Percentiles rank a stretch among this genome's conserved stretches.
Evolutionary conservation across 495 filamentous ascomycete genomes (phyloP).

Genomic region (Saxophila tyrrhenica): DNA sequence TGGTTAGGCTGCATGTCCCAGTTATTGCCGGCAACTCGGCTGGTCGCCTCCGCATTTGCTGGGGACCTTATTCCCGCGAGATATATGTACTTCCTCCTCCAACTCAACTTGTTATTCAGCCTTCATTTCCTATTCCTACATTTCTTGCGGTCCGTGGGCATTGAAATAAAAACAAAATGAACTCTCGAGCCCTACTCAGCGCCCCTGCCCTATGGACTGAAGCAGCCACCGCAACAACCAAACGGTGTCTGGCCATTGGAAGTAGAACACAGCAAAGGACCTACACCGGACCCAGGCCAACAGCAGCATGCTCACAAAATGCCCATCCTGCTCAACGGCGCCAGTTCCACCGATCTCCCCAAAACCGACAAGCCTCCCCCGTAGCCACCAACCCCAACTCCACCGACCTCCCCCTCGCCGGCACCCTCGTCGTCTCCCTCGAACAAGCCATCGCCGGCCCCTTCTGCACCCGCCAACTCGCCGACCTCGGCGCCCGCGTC

Average conservation of each 20-base stretch:
- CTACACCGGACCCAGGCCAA: neutral
- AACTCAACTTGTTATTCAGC: neutral
- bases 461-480: slow-evolving; percentile 42
- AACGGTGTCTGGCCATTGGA: neutral
- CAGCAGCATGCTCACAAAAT: neutral
- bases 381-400: neutral
- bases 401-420: slow-evolving; percentile 32
- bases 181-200: neutral
- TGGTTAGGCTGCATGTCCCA: no score
- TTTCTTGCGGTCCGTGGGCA: neutral
- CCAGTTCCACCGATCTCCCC: neutral
- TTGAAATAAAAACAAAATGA: neutral
- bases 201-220: neutral
- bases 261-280: neutral
- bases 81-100: neutral
- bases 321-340: neutral
- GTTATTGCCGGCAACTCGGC: neutral
- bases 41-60: neutral
- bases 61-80: no score
- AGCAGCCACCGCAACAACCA: neutral
- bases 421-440: slow-evolving; percentile 40
- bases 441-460: slow-evolving; percentile 45
- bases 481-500: slow-evolving; percentile 41
- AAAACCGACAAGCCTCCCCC: neutral
- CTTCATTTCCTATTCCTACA: neutral